Conservation (phyloP, 768 basidiomycete species). For the Lactarius trivialis region DNA sequence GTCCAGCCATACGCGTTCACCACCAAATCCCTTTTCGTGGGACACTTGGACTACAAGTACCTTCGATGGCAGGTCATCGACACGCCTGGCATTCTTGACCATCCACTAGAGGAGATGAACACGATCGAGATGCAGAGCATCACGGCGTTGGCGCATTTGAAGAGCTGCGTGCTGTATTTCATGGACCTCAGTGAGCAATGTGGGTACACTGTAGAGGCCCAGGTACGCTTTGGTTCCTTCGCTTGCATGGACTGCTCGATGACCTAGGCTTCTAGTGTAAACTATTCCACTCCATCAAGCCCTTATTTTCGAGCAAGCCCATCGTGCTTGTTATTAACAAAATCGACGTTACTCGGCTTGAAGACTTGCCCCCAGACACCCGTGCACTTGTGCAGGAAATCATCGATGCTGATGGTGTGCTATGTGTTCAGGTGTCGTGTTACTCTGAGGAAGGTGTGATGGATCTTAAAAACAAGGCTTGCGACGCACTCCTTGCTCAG, state of each 20-base stretch:
- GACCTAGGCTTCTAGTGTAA: conserved; percentile 59
- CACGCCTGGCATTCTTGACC: conserved; percentile 96
- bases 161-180: conserved; percentile 92
- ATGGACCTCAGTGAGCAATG: conserved; percentile 99
- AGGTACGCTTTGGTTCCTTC: conserved; percentile 44
- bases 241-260: not conserved
- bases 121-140: conserved; percentile 99
- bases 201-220: conserved; percentile 94
- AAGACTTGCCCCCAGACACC: conserved; percentile 72
- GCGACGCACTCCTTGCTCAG: conserved; percentile 91
- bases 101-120: conserved; percentile 99
- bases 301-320: conserved; percentile 90
- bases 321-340: conserved; percentile 96
- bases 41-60: conserved; percentile 98
- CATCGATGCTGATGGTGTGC: conserved; percentile 63
- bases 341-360: conserved; percentile 85
- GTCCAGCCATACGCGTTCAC: conserved; percentile 99
- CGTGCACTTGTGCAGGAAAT: conserved; percentile 84
- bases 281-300: conserved; percentile 99
- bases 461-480: conserved; percentile 91
- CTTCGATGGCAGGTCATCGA: conserved; percentile 99
- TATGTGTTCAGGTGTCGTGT: conserved; percentile 82
- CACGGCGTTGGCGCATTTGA: conserved; percentile 93
- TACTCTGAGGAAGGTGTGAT: conserved; percentile 97
- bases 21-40: conserved; percentile 96